Evolutionary conservation across 2,329 filamentous ascomycete species (phyloP).

Genomic region (Aureobasidium sp.): DNA sequence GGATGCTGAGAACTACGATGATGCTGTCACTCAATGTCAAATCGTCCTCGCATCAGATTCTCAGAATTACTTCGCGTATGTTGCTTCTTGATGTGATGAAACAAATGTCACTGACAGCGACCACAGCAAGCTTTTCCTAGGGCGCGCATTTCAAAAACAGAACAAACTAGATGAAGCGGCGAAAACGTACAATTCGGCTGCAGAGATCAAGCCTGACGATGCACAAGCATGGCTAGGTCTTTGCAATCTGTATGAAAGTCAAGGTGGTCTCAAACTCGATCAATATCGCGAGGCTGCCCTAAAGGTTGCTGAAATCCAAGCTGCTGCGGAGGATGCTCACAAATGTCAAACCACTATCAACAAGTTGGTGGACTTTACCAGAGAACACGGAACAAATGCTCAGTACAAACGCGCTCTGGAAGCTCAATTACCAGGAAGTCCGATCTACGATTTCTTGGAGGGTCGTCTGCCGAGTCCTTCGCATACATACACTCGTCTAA

Average conservation of each 20-base stretch:
- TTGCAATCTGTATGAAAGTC: slow-evolving; percentile 75
- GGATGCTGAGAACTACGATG: slow-evolving; percentile 70
- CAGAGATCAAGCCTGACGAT: slow-evolving; percentile 64
- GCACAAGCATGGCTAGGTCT: slow-evolving; percentile 88
- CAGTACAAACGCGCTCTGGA: slow-evolving; percentile 73
- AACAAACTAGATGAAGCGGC: slow-evolving; percentile 66
- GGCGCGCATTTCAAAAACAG: slow-evolving; percentile 74
- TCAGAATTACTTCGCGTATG: slow-evolving; percentile 74
- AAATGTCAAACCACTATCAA: slow-evolving; percentile 61
- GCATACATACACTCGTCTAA: slow-evolving; percentile 73
- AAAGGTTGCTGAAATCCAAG: slow-evolving; percentile 67
- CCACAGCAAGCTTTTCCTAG: slow-evolving; percentile 71
- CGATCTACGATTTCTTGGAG: slow-evolving; percentile 75
- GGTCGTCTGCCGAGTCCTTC: slow-evolving; percentile 74
- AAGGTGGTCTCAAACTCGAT: slow-evolving; percentile 60
- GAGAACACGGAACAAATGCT: slow-evolving; percentile 60
- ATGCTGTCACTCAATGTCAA: slow-evolving; percentile 62
- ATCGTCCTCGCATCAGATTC: slow-evolving; percentile 64
- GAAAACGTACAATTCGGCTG: slow-evolving; percentile 65
- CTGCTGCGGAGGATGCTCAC: slow-evolving; percentile 54
- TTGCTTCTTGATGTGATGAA: slow-evolving; percentile 16
- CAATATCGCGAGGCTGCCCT: slow-evolving; percentile 69
- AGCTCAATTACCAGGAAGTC: slow-evolving; percentile 70
- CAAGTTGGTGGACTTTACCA: slow-evolving; percentile 70
- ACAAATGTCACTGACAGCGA: not conserved